Evolutionary conservation across 1,139 yeast species (phyloP).

Genomic region (Torulaspora pretoriensis): DNA sequence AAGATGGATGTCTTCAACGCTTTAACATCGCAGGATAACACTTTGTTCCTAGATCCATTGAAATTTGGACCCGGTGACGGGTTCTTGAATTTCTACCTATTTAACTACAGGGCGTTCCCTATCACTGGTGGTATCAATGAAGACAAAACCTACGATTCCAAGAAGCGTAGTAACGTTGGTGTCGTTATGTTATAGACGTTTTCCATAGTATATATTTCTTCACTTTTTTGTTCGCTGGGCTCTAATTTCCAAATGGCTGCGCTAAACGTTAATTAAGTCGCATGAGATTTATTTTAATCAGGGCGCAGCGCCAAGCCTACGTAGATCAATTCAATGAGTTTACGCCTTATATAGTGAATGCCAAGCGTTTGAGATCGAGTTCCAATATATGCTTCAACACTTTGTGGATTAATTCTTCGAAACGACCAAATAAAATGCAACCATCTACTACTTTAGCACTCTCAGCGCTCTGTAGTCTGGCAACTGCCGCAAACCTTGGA

Average conservation of each 20-base stretch:
- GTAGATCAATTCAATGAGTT: neutral
- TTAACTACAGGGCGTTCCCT: conserved; percentile 81
- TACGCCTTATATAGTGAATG: neutral
- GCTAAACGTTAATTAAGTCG: conserved; percentile 5
- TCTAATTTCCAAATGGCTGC: conserved; percentile 3
- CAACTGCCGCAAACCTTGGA: neutral
- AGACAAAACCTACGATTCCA: conserved; percentile 48
- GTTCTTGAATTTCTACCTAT: conserved; percentile 78
- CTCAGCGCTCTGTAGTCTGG: neutral
- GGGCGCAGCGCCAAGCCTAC: too few relatives aligned
- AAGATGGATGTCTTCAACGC: conserved; percentile 92
- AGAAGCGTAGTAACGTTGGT: conserved; percentile 75
- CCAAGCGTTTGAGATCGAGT: neutral
- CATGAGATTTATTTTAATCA: neutral
- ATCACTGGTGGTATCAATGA: conserved; percentile 73
- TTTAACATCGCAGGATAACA: conserved; percentile 83
- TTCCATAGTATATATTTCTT: neutral
- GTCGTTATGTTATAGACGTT: conserved; percentile 53
- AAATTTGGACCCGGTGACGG: conserved; percentile 97
- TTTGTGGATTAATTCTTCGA: neutral
- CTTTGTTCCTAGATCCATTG: conserved; percentile 70
- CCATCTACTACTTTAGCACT: neutral
- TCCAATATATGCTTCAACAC: neutral
- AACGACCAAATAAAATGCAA: neutral
- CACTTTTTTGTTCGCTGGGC: conserved; percentile 3